phyloP scores from a whole-genome alignment of 352 stramenopile genomes.

The Pythium dissotocum region DNA sequence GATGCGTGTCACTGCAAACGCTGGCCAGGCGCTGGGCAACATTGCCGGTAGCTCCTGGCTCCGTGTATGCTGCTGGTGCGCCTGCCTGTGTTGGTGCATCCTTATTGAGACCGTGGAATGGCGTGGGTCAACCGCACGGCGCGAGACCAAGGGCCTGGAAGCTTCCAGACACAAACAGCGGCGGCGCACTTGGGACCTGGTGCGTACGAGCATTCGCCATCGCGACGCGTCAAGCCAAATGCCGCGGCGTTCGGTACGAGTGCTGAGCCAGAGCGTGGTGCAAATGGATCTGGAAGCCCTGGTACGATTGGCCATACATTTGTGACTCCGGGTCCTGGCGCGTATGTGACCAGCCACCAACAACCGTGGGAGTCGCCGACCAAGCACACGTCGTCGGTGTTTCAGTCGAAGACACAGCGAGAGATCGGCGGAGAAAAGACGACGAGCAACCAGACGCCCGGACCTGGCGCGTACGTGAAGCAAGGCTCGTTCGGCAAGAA shows the following conservation, averaged over 20 bases:
- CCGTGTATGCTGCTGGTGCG: background rate
- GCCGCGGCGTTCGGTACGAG: slow-evolving; percentile 57
- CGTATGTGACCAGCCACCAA: slow-evolving; percentile 46
- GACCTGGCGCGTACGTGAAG: slow-evolving; percentile 60
- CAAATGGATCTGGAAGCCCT: slow-evolving; percentile 27
- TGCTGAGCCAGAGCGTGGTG: slow-evolving; percentile 47
- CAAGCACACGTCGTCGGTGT: slow-evolving; percentile 51
- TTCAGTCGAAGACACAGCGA: slow-evolving; percentile 57
- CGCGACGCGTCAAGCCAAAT: slow-evolving; percentile 47
- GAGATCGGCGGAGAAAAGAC: slow-evolving; percentile 35
- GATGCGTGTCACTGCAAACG: background rate
- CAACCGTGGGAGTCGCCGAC: slow-evolving; percentile 56
- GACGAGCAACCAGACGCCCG: slow-evolving; percentile 45
- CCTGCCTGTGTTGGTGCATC: background rate
- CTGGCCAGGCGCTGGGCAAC: background rate
- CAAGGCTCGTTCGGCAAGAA: slow-evolving; percentile 46
- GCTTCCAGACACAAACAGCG: slow-evolving; percentile 29
- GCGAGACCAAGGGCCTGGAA: slow-evolving; percentile 47
- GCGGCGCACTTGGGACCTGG: slow-evolving; percentile 50
- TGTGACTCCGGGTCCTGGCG: slow-evolving; percentile 58
- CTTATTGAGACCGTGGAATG: slow-evolving; percentile 29
- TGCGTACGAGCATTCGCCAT: slow-evolving; percentile 55
- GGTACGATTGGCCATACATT: slow-evolving; percentile 35
- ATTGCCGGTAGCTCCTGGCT: background rate
- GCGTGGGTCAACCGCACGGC: slow-evolving; percentile 75